Percentiles rank a stretch among this genome's conserved stretches.
These are phyloP conservation scores for Fusarium sp. DNA, from an alignment of 2,329 filamentous ascomycete genomes.

Conservation along the genomic window DNA sequence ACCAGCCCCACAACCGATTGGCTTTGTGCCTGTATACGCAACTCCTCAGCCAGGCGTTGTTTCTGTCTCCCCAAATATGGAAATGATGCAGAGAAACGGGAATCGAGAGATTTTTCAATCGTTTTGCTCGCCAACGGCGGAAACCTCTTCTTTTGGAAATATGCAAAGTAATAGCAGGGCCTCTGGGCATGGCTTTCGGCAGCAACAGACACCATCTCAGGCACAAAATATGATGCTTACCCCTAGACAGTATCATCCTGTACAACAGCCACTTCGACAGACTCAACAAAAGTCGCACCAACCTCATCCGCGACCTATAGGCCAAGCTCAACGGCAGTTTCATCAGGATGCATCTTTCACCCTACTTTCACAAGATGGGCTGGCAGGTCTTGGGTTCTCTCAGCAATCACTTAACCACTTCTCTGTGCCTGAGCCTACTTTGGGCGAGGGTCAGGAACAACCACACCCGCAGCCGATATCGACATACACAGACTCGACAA, in stretches of 20 bases:
- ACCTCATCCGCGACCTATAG: not conserved
- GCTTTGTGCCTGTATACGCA: not conserved
- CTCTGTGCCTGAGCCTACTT: not conserved
- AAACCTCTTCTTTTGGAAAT: conserved; percentile 1
- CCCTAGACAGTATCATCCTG: conserved; percentile 1
- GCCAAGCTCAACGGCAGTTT: conserved; percentile 3
- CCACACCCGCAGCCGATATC: not conserved
- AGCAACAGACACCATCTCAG: conserved; percentile 5
- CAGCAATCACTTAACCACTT: conserved; percentile 1
- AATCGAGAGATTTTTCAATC: not conserved
- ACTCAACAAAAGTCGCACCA: not conserved
- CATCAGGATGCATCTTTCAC: not conserved
- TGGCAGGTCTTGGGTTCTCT: not conserved
- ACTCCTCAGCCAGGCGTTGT: not conserved
- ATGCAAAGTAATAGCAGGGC: not conserved
- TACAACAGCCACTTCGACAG: conserved; percentile 1
- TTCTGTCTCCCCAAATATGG: not conserved
- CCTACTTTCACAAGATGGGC: not conserved
- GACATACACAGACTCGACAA: not conserved
- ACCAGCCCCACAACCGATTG: not conserved
- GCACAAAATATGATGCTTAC: not conserved
- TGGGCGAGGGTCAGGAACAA: not conserved
- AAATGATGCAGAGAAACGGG: conserved; percentile 2
- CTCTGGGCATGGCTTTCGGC: not conserved
- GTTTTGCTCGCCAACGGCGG: not conserved